Evolutionary conservation across 1,284 basidiomycete species (phyloP), one percentile per base, ranked within the genome.

Genomic region (Sporisorium reilianum): DNA sequence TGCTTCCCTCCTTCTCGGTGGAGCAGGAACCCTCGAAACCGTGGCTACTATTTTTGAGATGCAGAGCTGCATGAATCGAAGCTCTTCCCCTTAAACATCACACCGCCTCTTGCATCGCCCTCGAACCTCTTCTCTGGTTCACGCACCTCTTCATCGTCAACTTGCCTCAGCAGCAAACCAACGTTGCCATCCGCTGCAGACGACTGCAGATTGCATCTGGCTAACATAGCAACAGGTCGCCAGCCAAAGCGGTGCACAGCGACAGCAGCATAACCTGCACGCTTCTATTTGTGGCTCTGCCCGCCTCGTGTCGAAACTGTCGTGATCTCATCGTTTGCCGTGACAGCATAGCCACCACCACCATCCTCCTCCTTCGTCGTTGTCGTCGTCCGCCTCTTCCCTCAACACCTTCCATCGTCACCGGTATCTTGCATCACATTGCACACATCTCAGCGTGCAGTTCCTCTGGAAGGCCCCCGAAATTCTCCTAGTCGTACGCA

Each of bases 281-380:
- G 42, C 42, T 45, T 45, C 42, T 26, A 45, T 45, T 45, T 45
- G 44, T 25, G 25, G 23, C 14, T 26, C 44, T 28, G 25, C 23
- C 23, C 14, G 44, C 25, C 45, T 46, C 45, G 45, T 28, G 45
- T 46, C 18, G 45, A 42, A 42, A 32, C 32, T 25, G 9, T 42
- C 26, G 64, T 66, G 64, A 61, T 66, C 57, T 61, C 64, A 54
- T 61, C 42, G 54, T 52, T 61, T 44, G 30, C 49, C 32, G 46
- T 45, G 57, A 42, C 3, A 42, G 38, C 64, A 67, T 67, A 61
- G 58, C 64, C 64, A 42, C 50, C 57, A 48, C 14, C 52, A 16
- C 23, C 14, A n/a, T 34, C 28, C 28, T 23, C 16, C 16, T 18
- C 20, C 11, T 22, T 40, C 38, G 16, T n/a, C n/a, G n/a, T n/a